Evolutionary conservation across 2,329 filamentous ascomycete species (phyloP), one percentile per base, ranked within the genome.

Genomic region (Cordyceps cicadae): DNA sequence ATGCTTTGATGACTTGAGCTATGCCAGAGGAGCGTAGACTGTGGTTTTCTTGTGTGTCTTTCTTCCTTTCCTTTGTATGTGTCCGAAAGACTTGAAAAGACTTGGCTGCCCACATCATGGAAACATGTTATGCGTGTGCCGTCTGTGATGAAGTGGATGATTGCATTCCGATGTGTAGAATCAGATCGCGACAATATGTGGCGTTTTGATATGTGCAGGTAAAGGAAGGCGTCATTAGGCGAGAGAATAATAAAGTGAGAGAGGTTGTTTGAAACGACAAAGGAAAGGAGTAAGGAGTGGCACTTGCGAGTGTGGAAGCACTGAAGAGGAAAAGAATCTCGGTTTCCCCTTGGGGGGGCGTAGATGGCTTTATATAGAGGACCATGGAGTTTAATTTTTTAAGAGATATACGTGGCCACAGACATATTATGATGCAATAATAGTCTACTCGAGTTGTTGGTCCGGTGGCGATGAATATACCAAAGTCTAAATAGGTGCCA

Each of bases 221-320:
- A 48, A 37, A 9, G 17, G n/a, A 55, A 56, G 9, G 15, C n/a
- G 19, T 21, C 49, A 37, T 52, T 43, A 39, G 37, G 4, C 12
- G 29, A 48, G 46, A 48, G 29, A 21, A 37, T 17, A 12, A 11
- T 29, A 37, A 26, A 29, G 34, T 37, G 34, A 37, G 34, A 12
- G 34, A 14, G 34, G 34, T 37, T 11, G 12, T 7, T 29, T 29
- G 29, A 14, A 37, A 12, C 3, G 39, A 43, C 17, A 43, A 7
- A 43, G 39, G 39, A n/a, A 4, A 45, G 9, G 26, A 6, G 11
- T 19, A 19, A 54, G 9, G 2, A 12, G 24, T 24, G 9, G 6
- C n/a, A 29, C 12, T 34, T 29, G 29, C 29, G 54, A 57, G 54
- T 57, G 54, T n/a, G 32, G 43, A 39, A 57, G 54, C 54, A 57